phyloP scores from a whole-genome alignment of 2,329 filamentous ascomycete genomes.

The Cadophora sp. region DNA sequence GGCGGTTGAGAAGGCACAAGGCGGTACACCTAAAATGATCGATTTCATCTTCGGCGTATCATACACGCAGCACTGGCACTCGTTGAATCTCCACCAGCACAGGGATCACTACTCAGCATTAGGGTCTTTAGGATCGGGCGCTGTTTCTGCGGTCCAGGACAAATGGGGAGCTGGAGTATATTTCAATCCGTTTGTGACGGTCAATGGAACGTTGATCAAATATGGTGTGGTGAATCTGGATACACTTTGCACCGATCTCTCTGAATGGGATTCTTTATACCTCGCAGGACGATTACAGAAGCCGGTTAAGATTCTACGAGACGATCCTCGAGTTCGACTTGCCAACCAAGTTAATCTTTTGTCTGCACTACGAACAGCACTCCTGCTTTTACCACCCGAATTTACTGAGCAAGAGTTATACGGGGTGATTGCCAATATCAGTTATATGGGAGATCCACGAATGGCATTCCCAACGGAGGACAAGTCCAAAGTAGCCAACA shows the following conservation, averaged over 20 bases:
- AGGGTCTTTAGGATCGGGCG: conserved; percentile 81
- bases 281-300: conserved; percentile 96
- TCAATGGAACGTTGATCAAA: conserved; percentile 96
- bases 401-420: conserved; percentile 93
- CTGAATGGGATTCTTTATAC: conserved; percentile 92
- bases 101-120: conserved; percentile 91
- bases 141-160: conserved; percentile 87
- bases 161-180: conserved; percentile 92
- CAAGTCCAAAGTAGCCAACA: conserved; percentile 90
- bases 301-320: conserved; percentile 95
- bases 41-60: conserved; percentile 98
- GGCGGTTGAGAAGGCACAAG: conserved; percentile 83
- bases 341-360: conserved; percentile 96
- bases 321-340: conserved; percentile 89
- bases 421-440: conserved; percentile 88
- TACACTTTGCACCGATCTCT: conserved; percentile 85
- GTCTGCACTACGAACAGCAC: conserved; percentile 86
- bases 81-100: conserved; percentile 86
- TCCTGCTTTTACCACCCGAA: conserved; percentile 80
- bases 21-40: conserved; percentile 92
- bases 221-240: conserved; percentile 96
- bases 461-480: conserved; percentile 93
- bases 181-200: conserved; percentile 93
- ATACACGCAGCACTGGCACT: conserved; percentile 96
- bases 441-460: conserved; percentile 94